Base-by-base conservation (phyloP, 2,329 filamentous ascomycete genomes). In the Teratosphaeria epicoccoides region DNA sequence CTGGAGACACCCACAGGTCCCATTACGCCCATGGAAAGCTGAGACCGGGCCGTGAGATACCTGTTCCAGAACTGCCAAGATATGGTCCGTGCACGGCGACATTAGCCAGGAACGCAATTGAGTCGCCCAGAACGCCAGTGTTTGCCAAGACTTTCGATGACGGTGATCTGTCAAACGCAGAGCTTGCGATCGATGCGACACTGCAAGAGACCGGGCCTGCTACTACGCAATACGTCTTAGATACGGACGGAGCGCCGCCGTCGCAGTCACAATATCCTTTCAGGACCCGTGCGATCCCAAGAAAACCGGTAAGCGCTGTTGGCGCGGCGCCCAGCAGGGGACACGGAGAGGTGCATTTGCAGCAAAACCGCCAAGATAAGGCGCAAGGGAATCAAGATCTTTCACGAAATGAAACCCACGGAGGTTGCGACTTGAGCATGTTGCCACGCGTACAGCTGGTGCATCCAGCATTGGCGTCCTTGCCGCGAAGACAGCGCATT, bases 371-470 rank as follows among this genome's bases (percentile, higher is more conserved):
- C 22, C 6, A 2, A 6, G 44, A 24, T 2, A 24, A 10, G 23
- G 23, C 3, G 11, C 12, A 17, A 6, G n/a, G 7, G 20, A 6
- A 4, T 46, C 5, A 24, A 10, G 25, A 24, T 2, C 20, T 7
- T 46, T 22, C n/a, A 20, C 11, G 11, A 25, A 23, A 17, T 46
- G 14, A 14, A 46, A 3, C 5, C 6, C 14, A 24, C 25, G 12
- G 7, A 40, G 20, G 4, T 17, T 2, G n/a, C 33, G 33, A 52
- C 25, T 47, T 22, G 37, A 44, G 57, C 50, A 54, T 55, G 17
- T 49, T 66, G 29, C 63, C 63, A 10, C 55, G 53, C 24, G 58
- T 65, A 2, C 52, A 56, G 23, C 52, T 63, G n/a, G 55, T 64
- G 4, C 61, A 59, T 44, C 63, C 64, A n/a, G 57, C 61, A 17